A percentile compares a stretch with the other conserved stretches of the same genome.
Evolutionary conservation across 1,139 yeast species (phyloP).

Genomic region (Yamadazyma conglobata): DNA sequence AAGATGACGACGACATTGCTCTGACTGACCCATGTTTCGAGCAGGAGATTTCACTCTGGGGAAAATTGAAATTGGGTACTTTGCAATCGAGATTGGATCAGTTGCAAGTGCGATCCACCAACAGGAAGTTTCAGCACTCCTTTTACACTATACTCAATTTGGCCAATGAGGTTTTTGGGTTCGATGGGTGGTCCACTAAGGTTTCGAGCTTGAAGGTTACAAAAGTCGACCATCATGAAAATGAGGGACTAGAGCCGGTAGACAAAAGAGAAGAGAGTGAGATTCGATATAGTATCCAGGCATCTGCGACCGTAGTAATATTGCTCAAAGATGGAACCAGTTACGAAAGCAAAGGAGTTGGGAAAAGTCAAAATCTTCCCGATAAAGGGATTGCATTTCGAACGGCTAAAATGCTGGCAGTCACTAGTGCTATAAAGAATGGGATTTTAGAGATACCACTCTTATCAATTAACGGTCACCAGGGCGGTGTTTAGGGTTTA

Average conservation of each 20-base stretch:
- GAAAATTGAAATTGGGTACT: conserved; percentile 31
- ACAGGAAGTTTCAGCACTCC: conserved; percentile 13
- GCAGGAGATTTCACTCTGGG: conserved; percentile 22
- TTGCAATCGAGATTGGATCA: conserved; percentile 32
- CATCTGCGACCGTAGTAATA: conserved; percentile 32
- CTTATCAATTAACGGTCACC: conserved; percentile 3
- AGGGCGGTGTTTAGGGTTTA: conserved; percentile 1
- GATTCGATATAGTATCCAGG: conserved; percentile 19
- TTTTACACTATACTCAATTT: conserved; percentile 36
- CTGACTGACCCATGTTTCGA: too few species aligned
- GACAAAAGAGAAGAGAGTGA: not conserved
- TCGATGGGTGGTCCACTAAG: conserved; percentile 61
- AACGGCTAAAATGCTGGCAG: conserved; percentile 52
- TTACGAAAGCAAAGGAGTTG: conserved; percentile 37
- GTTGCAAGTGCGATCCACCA: conserved; percentile 19
- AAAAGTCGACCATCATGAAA: conserved; percentile 7
- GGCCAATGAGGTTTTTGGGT: conserved; percentile 67
- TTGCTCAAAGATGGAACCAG: conserved; percentile 48
- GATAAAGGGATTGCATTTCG: conserved; percentile 31
- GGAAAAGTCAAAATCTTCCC: conserved; percentile 36
- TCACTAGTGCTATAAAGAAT: conserved; percentile 45
- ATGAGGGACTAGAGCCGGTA: not conserved
- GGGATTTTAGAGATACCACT: conserved; percentile 29
- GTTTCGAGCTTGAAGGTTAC: conserved; percentile 24
- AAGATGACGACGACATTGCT: conserved; percentile 4